Evolutionary conservation across 2,329 filamentous ascomycete genomes (phyloP), one percentile per base, ranked within the genome.

Genomic region (Aureobasidium sp.): DNA sequence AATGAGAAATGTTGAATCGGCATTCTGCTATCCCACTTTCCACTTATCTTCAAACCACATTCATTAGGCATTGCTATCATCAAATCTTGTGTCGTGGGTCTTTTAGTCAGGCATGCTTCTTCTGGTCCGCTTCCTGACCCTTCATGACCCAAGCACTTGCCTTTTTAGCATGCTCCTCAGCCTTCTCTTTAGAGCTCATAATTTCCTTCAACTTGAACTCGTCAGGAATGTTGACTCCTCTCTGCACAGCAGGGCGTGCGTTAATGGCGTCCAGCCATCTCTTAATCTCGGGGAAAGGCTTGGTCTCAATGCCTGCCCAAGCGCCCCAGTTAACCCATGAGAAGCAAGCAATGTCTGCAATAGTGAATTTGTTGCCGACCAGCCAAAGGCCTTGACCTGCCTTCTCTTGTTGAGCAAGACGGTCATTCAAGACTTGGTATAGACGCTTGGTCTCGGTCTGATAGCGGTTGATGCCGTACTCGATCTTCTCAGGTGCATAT

Each of bases 371-470:
- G 34, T 72, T 66, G 0, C 78, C 78, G 0, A 78, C 77, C 1
- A 80, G 68, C 70, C 77, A 81, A 5, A 76, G 70, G 8, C 73
- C 75, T 32, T 66, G 26, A 1, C 65, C 66, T 17, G 65, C 61
- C 2, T 44, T 50, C 9, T 67, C 46, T 32, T 72, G 68, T 6
- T 60, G 39, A 15, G 67, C 64, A 5, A 81, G 69, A 0, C 76
- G 73, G 32, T 72, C 72, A 34, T 81, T 75, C 5, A 81, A 72
- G 15, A 81, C 77, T 23, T 72, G 69, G 65, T 77, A 80, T 4
- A 81, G 70, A 4, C 79, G 75, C 64, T 76, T 78, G 5, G 78
- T 79, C 67, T 81, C 79, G 32, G 77, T 76, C 42, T 76, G 72
- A 64, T 79, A 81, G n/a, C 78, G 72, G 27, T 77, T 71, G 63